phyloP scores from a whole-genome alignment of 208 protist genomes.

The Endotrypanum monterogeii region DNA sequence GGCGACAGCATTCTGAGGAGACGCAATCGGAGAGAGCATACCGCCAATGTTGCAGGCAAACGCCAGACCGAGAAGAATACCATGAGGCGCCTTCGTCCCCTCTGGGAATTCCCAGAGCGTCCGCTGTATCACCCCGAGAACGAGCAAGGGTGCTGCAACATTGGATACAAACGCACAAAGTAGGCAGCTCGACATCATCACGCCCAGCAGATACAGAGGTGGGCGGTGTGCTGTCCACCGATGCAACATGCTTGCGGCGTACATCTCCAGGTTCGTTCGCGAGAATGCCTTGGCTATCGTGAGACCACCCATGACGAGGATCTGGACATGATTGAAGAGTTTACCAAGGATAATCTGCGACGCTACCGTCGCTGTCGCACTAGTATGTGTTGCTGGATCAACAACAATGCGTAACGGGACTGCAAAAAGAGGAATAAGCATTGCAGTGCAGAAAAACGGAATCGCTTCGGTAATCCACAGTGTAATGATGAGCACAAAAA shows the following conservation, averaged over 20 bases:
- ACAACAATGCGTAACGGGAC: slow-evolving; percentile 81
- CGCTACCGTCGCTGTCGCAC: slow-evolving; percentile 57
- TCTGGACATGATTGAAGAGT: slow-evolving; percentile 91
- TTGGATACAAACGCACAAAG: slow-evolving; percentile 92
- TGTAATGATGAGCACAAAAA: slow-evolving; percentile 84
- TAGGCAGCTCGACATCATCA: slow-evolving; percentile 88
- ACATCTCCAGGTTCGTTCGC: slow-evolving; percentile 87
- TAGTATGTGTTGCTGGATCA: slow-evolving; percentile 54
- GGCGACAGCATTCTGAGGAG: slow-evolving; percentile 94
- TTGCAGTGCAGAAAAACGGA: slow-evolving; percentile 91
- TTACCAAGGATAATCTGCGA: slow-evolving; percentile 83
- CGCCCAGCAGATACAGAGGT: slow-evolving; percentile 79
- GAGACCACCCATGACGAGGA: slow-evolving; percentile 93
- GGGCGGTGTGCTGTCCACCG: slow-evolving; percentile 79
- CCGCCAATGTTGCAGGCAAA: slow-evolving; percentile 95
- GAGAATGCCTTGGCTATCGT: slow-evolving; percentile 89
- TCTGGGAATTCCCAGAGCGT: slow-evolving; percentile 90
- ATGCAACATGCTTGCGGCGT: slow-evolving; percentile 78
- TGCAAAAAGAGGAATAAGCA: slow-evolving; percentile 91
- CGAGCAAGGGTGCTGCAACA: slow-evolving; percentile 89
- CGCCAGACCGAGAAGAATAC: slow-evolving; percentile 91
- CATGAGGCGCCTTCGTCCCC: slow-evolving; percentile 77
- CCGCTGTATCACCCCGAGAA: slow-evolving; percentile 85
- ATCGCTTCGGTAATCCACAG: slow-evolving; percentile 94
- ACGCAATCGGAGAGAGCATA: slow-evolving; percentile 95